Evolutionary conservation across 2,329 filamentous ascomycete genomes (phyloP).

Genomic region (Fusarium sp.): DNA sequence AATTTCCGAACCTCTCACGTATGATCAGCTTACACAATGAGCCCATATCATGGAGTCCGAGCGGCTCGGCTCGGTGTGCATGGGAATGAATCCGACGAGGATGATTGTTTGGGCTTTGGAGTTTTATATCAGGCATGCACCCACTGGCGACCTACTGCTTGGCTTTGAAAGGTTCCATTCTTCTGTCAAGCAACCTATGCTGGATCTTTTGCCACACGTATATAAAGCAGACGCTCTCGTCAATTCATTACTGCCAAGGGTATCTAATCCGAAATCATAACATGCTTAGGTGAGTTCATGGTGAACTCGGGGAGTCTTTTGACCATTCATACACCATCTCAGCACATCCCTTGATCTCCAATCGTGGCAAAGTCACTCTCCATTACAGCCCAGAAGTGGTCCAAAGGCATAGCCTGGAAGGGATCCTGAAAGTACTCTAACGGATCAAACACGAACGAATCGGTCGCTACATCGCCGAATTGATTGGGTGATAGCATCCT

Average conservation of each 20-base stretch:
- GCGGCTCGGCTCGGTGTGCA: constrained; percentile 17
- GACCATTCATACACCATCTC: not conserved
- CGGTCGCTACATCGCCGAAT: not conserved
- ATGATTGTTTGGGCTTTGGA: not conserved
- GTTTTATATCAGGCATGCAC: not conserved
- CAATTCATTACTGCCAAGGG: not conserved
- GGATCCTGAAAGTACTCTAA: constrained; percentile 35
- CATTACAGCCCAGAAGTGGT: constrained; percentile 41
- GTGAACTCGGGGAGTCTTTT: not conserved
- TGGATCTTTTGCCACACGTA: not conserved
- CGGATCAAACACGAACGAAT: constrained; percentile 18
- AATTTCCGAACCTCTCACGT: not conserved
- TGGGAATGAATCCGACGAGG: not conserved
- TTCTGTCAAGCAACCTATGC: too few species aligned
- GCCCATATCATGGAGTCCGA: not conserved
- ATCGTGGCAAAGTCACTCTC: constrained; percentile 30
- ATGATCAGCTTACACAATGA: not conserved
- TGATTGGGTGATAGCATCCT: constrained; percentile 11
- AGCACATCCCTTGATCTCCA: constrained; percentile 10
- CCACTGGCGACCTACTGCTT: not conserved
- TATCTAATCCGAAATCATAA: not conserved
- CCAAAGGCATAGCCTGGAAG: constrained; percentile 37
- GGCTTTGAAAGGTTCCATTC: rapidly evolving
- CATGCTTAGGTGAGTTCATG: not conserved
- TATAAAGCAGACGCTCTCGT: not conserved